These are phyloP conservation scores for Neurospora africana DNA, from an alignment of 495 filamentous ascomycete species.

Conservation along the genomic window DNA sequence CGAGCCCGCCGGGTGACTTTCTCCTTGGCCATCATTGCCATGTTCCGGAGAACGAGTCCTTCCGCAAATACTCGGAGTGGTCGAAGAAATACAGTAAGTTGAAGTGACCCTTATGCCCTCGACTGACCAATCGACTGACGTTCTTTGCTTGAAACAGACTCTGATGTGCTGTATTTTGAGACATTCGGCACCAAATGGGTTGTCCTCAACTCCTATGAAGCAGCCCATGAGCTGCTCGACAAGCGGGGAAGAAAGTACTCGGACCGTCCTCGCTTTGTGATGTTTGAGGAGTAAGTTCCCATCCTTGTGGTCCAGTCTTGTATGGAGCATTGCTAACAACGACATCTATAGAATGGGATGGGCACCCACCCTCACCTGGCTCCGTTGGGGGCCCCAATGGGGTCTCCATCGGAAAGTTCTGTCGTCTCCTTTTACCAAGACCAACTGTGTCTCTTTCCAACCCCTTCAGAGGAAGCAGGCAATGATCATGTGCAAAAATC, in stretches of 20 bases:
- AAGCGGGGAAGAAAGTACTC: conserved; percentile 33
- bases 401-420: conserved; percentile 34
- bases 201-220: conserved; percentile 30
- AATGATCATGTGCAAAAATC: conserved; percentile 15
- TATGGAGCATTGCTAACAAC: background rate
- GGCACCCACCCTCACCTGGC: conserved; percentile 37
- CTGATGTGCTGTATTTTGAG: conserved; percentile 29
- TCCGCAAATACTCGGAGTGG: conserved; percentile 31
- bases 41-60: conserved; percentile 29
- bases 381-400: conserved; percentile 36
- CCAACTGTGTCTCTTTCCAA: conserved; percentile 19
- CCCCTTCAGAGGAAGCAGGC: conserved; percentile 27
- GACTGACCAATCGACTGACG: background rate
- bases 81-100: conserved; percentile 27
- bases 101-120: background rate
- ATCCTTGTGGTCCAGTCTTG: background rate
- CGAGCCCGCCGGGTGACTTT: conserved; percentile 28
- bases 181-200: conserved; percentile 32
- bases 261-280: conserved; percentile 36
- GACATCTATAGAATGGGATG: conserved; percentile 28
- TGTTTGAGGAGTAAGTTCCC: conserved; percentile 32
- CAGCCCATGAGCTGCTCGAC: conserved; percentile 33
- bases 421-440: conserved; percentile 31
- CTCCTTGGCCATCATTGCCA: conserved; percentile 32
- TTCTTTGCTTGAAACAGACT: conserved; percentile 10